phyloP scores from a whole-genome alignment of 2,329 filamentous ascomycete species.

The Bipolaris oryzae region DNA sequence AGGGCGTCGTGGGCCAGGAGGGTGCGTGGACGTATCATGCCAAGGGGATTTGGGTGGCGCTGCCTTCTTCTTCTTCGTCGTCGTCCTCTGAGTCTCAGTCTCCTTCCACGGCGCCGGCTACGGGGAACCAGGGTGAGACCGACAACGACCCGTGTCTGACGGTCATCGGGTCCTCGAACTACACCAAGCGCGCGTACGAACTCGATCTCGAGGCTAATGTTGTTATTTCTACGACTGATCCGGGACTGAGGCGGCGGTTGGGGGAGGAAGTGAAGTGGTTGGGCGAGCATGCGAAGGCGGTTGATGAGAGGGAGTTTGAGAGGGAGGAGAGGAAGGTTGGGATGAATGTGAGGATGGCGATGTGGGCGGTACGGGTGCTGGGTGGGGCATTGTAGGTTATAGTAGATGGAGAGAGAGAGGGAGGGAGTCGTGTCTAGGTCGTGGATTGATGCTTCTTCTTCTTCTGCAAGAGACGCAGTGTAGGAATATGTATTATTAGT shows the following conservation, averaged over 20 bases:
- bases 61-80: neutral
- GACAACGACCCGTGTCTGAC: slow-evolving; percentile 76
- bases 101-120: neutral
- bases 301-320: slow-evolving; percentile 79
- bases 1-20: slow-evolving; percentile 78
- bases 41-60: slow-evolving; percentile 83
- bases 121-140: too few species aligned
- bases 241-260: slow-evolving; percentile 72
- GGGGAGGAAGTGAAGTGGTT: slow-evolving; percentile 81
- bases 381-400: slow-evolving; percentile 76
- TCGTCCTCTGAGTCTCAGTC: slow-evolving; percentile 66
- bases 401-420: neutral
- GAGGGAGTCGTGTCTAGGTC: neutral
- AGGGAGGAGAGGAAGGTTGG: slow-evolving; percentile 82
- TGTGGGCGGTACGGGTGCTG: slow-evolving; percentile 89
- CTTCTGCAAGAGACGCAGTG: neutral
- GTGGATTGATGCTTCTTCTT: neutral
- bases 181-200: slow-evolving; percentile 91
- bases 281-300: slow-evolving; percentile 71
- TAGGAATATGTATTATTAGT: neutral
- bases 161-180: slow-evolving; percentile 90
- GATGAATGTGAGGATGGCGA: slow-evolving; percentile 81
- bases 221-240: slow-evolving; percentile 80
- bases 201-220: slow-evolving; percentile 91
- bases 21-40: slow-evolving; percentile 97